These are phyloP conservation scores for Aspergillus nomiae DNA, from an alignment of 2,329 filamentous ascomycete genomes.

Conservation along the genomic window DNA sequence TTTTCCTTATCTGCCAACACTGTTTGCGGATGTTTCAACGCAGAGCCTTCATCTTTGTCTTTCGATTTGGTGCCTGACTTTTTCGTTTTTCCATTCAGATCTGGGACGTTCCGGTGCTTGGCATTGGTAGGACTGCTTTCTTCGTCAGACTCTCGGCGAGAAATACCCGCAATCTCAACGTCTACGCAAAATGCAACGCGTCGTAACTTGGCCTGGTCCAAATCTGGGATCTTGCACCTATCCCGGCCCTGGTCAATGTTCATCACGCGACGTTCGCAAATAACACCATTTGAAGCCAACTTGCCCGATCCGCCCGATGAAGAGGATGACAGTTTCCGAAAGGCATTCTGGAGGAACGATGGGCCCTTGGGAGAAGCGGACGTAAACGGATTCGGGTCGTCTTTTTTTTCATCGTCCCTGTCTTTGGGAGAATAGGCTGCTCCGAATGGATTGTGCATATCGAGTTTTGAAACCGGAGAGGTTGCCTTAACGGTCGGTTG, in stretches of 20 bases:
- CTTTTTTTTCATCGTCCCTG: constrained; percentile 46
- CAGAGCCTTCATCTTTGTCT: constrained; percentile 72
- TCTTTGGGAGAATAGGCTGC: constrained; percentile 44
- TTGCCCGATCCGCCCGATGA: constrained; percentile 53
- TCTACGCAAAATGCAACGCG: constrained; percentile 95
- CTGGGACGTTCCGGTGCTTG: constrained; percentile 27
- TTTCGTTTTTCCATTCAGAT: constrained; percentile 33
- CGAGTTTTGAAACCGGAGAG: constrained; percentile 37
- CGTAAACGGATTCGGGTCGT: constrained; percentile 32
- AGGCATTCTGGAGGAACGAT: constrained; percentile 77
- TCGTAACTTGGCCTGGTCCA: constrained; percentile 78
- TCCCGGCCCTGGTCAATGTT: constrained; percentile 82
- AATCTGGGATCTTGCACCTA: constrained; percentile 74
- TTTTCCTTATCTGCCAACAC: constrained; percentile 60
- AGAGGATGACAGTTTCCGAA: constrained; percentile 78
- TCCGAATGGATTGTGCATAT: constrained; percentile 48
- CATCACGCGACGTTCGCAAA: constrained; percentile 78
- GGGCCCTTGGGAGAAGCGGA: constrained; percentile 73
- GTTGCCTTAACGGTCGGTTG: constrained; percentile 32
- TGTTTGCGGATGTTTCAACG: constrained; percentile 67
- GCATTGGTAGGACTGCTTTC: constrained; percentile 42
- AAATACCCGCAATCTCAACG: constrained; percentile 90
- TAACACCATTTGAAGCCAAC: constrained; percentile 61
- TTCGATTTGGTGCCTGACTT: constrained; percentile 60
- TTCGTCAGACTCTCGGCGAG: constrained; percentile 69